phyloP scores from a whole-genome alignment of 2,329 filamentous ascomycete genomes.

The Colletotrichum truncatum region DNA sequence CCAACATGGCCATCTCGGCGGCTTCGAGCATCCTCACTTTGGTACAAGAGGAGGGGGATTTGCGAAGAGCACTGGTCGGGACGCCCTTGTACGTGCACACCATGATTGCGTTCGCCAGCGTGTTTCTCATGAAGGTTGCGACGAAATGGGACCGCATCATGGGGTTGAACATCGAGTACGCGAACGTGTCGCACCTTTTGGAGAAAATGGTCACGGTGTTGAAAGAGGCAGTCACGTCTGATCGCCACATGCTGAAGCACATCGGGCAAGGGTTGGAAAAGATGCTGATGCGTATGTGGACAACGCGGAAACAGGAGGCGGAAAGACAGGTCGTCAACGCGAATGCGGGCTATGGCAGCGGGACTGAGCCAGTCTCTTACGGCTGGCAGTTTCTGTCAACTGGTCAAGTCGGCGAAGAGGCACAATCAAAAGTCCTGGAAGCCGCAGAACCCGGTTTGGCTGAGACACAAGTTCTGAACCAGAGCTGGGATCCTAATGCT shows the following conservation, averaged over 20 bases:
- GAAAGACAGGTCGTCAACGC: too few relatives aligned
- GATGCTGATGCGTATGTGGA: constrained; percentile 37
- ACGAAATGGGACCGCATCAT: constrained; percentile 43
- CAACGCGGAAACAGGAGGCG: background rate
- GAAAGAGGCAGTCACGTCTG: constrained; percentile 39
- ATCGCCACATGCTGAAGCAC: constrained; percentile 46
- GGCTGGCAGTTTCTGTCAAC: background rate
- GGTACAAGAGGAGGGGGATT: constrained; percentile 43
- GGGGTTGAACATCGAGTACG: constrained; percentile 43
- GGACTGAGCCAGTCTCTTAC: background rate
- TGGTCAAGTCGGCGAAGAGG: accelerated
- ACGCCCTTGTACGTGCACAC: constrained; percentile 46
- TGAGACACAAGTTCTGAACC: background rate
- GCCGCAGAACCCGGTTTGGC: background rate
- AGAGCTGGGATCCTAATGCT: background rate
- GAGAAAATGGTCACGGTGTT: constrained; percentile 42
- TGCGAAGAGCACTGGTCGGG: constrained; percentile 41
- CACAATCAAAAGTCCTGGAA: accelerated
- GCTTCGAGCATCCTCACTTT: constrained; percentile 46
- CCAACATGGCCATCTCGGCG: constrained; percentile 40
- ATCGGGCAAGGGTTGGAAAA: constrained; percentile 46
- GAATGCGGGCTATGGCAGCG: too few relatives aligned
- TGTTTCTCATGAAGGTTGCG: constrained; percentile 47
- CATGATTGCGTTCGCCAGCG: constrained; percentile 46
- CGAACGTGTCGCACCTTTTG: constrained; percentile 41